These are phyloP conservation scores for Astrothelium subdiscretum DNA, from an alignment of 495 filamentous ascomycete species.

Conservation along the genomic window DNA sequence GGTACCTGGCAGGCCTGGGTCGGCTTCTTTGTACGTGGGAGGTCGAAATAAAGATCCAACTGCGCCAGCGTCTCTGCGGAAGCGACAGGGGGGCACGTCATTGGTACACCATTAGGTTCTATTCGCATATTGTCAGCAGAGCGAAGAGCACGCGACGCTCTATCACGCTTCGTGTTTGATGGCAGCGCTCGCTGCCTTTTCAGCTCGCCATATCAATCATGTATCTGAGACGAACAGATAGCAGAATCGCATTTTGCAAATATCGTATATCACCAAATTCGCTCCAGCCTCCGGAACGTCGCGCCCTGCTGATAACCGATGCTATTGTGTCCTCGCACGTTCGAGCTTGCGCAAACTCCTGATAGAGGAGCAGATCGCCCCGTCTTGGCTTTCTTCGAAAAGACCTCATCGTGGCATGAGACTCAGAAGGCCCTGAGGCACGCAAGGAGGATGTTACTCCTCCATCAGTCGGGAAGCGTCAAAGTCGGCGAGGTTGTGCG, in stretches of 20 bases:
- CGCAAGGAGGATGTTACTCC: conserved; percentile 59
- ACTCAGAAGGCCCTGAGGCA: conserved; percentile 12
- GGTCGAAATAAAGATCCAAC: neutral
- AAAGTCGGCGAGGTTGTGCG: conserved; percentile 86
- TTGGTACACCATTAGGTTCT: neutral
- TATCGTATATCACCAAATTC: neutral
- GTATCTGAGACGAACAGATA: neutral
- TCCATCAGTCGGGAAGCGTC: conserved; percentile 78
- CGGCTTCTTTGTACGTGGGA: too few relatives aligned
- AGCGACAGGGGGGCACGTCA: neutral
- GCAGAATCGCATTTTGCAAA: neutral
- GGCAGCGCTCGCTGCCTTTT: neutral
- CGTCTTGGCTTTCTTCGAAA: conserved; percentile 13
- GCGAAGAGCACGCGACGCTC: neutral
- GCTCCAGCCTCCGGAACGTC: neutral
- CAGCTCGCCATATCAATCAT: neutral
- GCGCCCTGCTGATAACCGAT: conserved; percentile 4
- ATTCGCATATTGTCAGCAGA: neutral
- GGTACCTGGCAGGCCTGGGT: too few relatives aligned
- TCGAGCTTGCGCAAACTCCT: conserved; percentile 17
- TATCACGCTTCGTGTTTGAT: neutral
- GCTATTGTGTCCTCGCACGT: conserved; percentile 23
- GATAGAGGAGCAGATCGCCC: conserved; percentile 16
- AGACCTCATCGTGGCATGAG: conserved; percentile 17
- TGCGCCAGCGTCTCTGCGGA: neutral